Evolutionary conservation across 2,329 filamentous ascomycete genomes (phyloP).

Genomic region (Aciculosporium take): DNA sequence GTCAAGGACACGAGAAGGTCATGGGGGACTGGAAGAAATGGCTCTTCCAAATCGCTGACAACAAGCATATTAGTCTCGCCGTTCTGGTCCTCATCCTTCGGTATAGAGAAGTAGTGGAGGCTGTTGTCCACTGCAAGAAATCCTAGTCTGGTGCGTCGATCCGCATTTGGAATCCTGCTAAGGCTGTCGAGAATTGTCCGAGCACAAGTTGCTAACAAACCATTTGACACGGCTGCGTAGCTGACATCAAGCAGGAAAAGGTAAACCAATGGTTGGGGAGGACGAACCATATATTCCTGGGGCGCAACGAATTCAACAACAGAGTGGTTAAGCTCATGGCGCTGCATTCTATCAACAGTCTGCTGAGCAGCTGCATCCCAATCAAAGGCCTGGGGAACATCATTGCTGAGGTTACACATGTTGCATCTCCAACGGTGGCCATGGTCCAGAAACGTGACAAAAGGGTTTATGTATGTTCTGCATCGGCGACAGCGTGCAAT

Average conservation of each 20-base stretch:
- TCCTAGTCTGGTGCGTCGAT: slow-evolving; percentile 78
- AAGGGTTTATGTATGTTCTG: slow-evolving; percentile 95
- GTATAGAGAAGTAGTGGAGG: slow-evolving; percentile 90
- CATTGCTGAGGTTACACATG: slow-evolving; percentile 98
- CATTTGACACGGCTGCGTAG: slow-evolving; percentile 77
- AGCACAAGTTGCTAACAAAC: slow-evolving; percentile 80
- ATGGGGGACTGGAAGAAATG: slow-evolving; percentile 85
- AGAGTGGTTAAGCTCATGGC: slow-evolving; percentile 86
- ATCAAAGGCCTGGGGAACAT: slow-evolving; percentile 97
- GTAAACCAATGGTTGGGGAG: slow-evolving; percentile 89
- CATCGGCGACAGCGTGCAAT: slow-evolving; percentile 94
- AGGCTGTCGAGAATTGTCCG: slow-evolving; percentile 90
- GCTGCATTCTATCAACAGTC: slow-evolving; percentile 80
- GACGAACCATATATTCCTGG: slow-evolving; percentile 98
- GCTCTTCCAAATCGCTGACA: slow-evolving; percentile 88
- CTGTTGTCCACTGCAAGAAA: slow-evolving; percentile 94
- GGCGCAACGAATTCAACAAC: slow-evolving; percentile 96
- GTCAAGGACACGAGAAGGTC: slow-evolving; percentile 81
- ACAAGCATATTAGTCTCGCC: slow-evolving; percentile 84
- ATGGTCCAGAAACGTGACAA: slow-evolving; percentile 89
- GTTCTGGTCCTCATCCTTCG: slow-evolving; percentile 72
- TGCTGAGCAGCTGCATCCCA: slow-evolving; percentile 92
- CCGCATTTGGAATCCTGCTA: slow-evolving; percentile 95
- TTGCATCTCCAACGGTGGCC: slow-evolving; percentile 98
- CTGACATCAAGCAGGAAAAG: slow-evolving; percentile 92